Conservation (phyloP, 441 rosid species). For the Erodium trifolium region DNA sequence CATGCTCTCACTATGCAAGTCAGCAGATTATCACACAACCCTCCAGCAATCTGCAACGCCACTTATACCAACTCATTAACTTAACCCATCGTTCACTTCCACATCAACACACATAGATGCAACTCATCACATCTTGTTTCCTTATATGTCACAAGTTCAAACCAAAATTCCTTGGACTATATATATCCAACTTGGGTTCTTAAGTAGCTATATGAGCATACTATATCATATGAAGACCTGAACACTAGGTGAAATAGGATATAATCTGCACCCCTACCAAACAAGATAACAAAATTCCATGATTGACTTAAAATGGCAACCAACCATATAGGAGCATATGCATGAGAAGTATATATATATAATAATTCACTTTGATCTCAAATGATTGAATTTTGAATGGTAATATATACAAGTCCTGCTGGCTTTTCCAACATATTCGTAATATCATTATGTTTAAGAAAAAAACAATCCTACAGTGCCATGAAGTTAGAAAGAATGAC, state of each 20-base stretch:
- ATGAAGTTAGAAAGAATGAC: not conserved
- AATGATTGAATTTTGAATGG: not conserved
- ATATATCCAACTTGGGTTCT: too few relatives aligned
- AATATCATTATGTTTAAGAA: too few relatives aligned
- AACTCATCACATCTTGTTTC: too few relatives aligned
- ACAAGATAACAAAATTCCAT: too few relatives aligned
- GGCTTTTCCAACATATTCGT: not conserved
- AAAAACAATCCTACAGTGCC: not conserved
- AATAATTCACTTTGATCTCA: not conserved
- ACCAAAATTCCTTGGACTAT: not conserved
- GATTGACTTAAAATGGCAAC: too few relatives aligned
- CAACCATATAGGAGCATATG: too few relatives aligned
- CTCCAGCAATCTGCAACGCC: constrained; percentile 68
- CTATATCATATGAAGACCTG: not conserved
- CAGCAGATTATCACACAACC: constrained; percentile 78
- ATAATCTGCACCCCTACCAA: too few relatives aligned
- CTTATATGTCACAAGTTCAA: too few relatives aligned
- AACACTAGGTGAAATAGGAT: not conserved
- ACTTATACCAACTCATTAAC: not conserved
- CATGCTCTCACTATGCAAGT: constrained; percentile 86
- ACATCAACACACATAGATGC: too few relatives aligned
- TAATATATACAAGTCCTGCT: not conserved
- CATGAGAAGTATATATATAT: too few relatives aligned
- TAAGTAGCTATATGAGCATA: too few relatives aligned
- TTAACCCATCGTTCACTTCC: too few relatives aligned